A percentile compares a stretch with the other conserved stretches of the same genome.
These are phyloP conservation scores for Taxillus chinensis DNA, from an alignment of 164 flowering plant genomes.

Conservation along the genomic window DNA sequence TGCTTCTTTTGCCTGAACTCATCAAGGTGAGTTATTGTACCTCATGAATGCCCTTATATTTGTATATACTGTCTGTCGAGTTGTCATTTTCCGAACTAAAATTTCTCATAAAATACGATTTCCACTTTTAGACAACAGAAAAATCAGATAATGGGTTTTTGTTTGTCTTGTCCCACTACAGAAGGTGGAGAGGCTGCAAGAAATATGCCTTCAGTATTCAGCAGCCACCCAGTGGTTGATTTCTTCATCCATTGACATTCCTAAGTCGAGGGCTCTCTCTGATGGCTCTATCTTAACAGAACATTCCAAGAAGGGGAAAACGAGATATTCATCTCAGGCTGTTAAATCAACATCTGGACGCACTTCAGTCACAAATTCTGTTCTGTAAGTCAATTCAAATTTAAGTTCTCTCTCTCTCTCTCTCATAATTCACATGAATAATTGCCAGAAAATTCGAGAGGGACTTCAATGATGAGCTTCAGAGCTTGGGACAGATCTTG, in stretches of 20 bases:
- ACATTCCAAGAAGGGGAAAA: conserved; percentile 30
- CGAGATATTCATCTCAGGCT: conserved; percentile 26
- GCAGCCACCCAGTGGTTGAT: conserved; percentile 82
- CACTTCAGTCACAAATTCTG: conserved; percentile 45
- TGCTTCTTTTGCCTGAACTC: conserved; percentile 85
- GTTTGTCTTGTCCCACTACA: conserved; percentile 21
- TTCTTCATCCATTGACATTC: conserved; percentile 55
- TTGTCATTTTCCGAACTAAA: background rate
- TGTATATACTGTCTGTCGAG: background rate
- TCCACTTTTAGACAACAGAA: too few relatives aligned
- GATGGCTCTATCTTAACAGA: conserved; percentile 15
- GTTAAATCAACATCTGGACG: conserved; percentile 28
- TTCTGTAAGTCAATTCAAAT: conserved; percentile 43
- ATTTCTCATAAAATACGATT: background rate
- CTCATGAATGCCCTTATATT: background rate
- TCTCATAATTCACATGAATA: background rate
- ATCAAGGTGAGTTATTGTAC: conserved; percentile 51
- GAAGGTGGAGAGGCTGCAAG: conserved; percentile 86
- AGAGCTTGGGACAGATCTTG: conserved; percentile 70
- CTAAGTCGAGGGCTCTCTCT: conserved; percentile 22
- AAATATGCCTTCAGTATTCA: conserved; percentile 83
- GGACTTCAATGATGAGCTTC: conserved; percentile 79
- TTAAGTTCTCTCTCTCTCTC: background rate
- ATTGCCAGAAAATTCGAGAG: conserved; percentile 76
- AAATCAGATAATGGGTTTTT: background rate